Percentiles rank a stretch among this genome's conserved stretches.
phyloP scores from a whole-genome alignment of 2,329 filamentous ascomycete genomes.

The Ceratocystis lukuohia region DNA sequence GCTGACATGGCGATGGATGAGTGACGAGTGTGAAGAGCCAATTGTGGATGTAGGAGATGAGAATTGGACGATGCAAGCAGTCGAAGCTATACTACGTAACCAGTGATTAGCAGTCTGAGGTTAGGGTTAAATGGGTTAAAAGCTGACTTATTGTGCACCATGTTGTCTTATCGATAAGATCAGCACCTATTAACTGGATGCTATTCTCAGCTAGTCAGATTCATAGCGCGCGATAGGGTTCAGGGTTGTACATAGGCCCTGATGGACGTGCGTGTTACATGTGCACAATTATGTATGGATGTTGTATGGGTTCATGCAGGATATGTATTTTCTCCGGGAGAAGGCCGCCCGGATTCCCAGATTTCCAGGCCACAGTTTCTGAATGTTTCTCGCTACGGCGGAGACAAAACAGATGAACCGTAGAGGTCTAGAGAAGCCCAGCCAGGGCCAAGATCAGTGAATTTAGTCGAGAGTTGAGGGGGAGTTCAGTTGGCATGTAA shows the following conservation, averaged over 20 bases:
- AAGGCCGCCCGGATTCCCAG: not conserved
- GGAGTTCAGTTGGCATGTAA: too few species aligned
- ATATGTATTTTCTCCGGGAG: too few species aligned
- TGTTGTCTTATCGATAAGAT: not conserved
- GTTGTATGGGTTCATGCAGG: not conserved
- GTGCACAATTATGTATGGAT: not conserved
- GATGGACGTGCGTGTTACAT: not conserved
- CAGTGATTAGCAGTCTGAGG: fast-evolving
- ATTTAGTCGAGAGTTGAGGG: too few species aligned
- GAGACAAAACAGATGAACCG: not conserved
- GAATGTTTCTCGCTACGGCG: not conserved
- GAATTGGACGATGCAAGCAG: not conserved
- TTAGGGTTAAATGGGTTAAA: not conserved
- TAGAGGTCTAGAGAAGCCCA: not conserved
- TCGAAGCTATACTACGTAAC: not conserved
- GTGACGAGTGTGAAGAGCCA: not conserved
- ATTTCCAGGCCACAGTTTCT: not conserved
- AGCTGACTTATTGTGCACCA: not conserved
- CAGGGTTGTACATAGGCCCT: too few species aligned
- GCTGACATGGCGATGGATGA: conserved; percentile 24
- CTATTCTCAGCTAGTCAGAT: too few species aligned
- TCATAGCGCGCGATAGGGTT: too few species aligned
- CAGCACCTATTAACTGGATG: too few species aligned
- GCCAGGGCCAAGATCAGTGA: too few species aligned
- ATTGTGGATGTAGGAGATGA: not conserved